Evolutionary conservation across 202 grass and related monocot genomes (phyloP), one percentile per base, ranked within the genome.

Genomic region (Panicum virgatum): DNA sequence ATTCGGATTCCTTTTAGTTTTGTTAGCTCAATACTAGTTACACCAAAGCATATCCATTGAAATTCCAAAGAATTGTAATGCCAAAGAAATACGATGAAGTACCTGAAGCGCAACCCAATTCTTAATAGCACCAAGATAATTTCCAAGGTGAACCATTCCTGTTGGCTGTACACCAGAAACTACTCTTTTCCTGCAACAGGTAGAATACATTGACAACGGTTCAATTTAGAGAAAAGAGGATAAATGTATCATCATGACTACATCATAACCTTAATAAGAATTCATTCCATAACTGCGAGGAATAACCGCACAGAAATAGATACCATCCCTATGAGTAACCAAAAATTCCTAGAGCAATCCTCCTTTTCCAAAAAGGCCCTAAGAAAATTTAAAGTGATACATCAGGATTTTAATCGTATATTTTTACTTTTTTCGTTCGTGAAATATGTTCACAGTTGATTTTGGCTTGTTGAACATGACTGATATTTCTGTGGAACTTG

Each of bases 81-180:
- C 25, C 7, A 29, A 43, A 72, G 16, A 42, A 81, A 42, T 42
- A 37, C 25, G 25, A 79, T 69, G 70, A 2, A 84, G 62, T 70
- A 98, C 95, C 92, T 98, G 95, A 88, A 98, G 90, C 40, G 87
- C 80, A 90, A 98, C 79, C 96, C 96, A 96, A 83, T 98, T 98
- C 78, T 91, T 98, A 76, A 98, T 98, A 26, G 96, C 96, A 15
- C 96, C 96, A 38, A 98, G 89, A 64, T 98, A 98, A 86, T 98
- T 98, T 44, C 96, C 96, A 72, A 98, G 96, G 87, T 98, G 96
- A 59, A 98, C 89, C 51, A 85, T 87, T 83, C 96, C 92, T 80
- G 96, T 98, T 62, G 96, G 96, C 58, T 98, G 96, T 50, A 98
- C 96, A 63, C 96, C 96, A 87, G 96, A 98, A 86, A 90, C 92